These are phyloP conservation scores for Cladophialophora immunda DNA, from an alignment of 2,329 filamentous ascomycete genomes.

Conservation along the genomic window DNA sequence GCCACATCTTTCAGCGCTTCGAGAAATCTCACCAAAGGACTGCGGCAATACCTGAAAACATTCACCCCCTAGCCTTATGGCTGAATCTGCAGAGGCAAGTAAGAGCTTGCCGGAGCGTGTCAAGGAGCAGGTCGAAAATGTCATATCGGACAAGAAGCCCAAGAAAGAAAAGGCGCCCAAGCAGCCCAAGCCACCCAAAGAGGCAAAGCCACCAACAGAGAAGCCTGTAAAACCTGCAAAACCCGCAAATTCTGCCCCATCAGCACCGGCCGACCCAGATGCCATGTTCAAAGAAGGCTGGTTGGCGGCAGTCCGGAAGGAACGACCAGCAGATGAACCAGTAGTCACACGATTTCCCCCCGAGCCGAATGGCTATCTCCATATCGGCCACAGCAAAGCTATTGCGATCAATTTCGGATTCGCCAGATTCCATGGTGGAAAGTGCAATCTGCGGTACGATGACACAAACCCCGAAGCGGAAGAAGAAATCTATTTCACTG, in stretches of 20 bases:
- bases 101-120: conserved; percentile 43
- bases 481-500: conserved; percentile 85
- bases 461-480: conserved; percentile 96
- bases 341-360: conserved; percentile 78
- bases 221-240: conserved; percentile 43
- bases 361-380: conserved; percentile 91
- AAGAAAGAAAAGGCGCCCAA: conserved; percentile 52
- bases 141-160: conserved; percentile 43
- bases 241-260: conserved; percentile 42
- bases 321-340: conserved; percentile 65
- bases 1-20: background rate
- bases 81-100: conserved; percentile 33
- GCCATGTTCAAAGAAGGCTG: conserved; percentile 84
- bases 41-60: background rate
- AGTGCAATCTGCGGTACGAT: conserved; percentile 82
- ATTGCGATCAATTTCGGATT: conserved; percentile 98
- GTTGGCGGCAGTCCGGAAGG: conserved; percentile 74
- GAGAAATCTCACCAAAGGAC: background rate
- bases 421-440: conserved; percentile 81
- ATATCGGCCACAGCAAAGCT: conserved; percentile 94
- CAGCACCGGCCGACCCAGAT: conserved; percentile 56
- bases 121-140: conserved; percentile 47
- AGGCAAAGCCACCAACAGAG: conserved; percentile 42
- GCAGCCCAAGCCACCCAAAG: conserved; percentile 45
- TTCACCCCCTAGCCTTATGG: conserved; percentile 29